Evolutionary conservation across 176 grass and related monocot genomes (phyloP).

Genomic region (Oryza meridionalis): DNA sequence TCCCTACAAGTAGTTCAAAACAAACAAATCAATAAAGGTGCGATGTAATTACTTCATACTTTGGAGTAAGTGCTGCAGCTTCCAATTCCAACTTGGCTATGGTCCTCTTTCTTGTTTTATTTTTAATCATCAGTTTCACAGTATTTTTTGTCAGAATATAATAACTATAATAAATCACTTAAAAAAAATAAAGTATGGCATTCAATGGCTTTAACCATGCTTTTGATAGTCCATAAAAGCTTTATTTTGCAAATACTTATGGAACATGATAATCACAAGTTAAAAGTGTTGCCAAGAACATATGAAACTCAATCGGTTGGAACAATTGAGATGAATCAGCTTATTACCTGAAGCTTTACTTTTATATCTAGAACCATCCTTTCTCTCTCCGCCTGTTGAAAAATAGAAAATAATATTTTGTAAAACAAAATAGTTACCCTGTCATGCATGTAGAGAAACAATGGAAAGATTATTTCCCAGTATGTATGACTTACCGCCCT

Average conservation of each 20-base stretch:
- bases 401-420: slow-evolving; percentile 29
- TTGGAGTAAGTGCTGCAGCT: slow-evolving; percentile 1
- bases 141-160: slow-evolving; percentile 9
- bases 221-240: slow-evolving; percentile 22
- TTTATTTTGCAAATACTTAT: slow-evolving; percentile 20
- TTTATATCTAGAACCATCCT: slow-evolving; percentile 99
- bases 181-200: not conserved
- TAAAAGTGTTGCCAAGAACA: slow-evolving; percentile 19
- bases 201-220: slow-evolving; percentile 23
- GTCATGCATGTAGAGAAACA: slow-evolving; percentile 12
- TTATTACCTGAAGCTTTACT: slow-evolving; percentile 97
- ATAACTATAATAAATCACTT: not conserved
- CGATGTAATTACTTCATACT: not conserved
- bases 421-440: slow-evolving; percentile 19
- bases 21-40: slow-evolving; percentile 11
- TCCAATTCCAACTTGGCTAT: slow-evolving; percentile 22
- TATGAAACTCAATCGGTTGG: slow-evolving; percentile 14
- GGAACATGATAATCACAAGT: not conserved
- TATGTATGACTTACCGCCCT: slow-evolving; percentile 75
- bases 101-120: not conserved
- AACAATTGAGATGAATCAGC: slow-evolving; percentile 20
- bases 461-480: slow-evolving; percentile 28
- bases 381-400: slow-evolving; percentile 83
- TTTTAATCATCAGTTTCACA: slow-evolving; percentile 12
- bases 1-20: not conserved